phyloP scores from a whole-genome alignment of 345 rosid species.

The Hibiscus tridactylites region DNA sequence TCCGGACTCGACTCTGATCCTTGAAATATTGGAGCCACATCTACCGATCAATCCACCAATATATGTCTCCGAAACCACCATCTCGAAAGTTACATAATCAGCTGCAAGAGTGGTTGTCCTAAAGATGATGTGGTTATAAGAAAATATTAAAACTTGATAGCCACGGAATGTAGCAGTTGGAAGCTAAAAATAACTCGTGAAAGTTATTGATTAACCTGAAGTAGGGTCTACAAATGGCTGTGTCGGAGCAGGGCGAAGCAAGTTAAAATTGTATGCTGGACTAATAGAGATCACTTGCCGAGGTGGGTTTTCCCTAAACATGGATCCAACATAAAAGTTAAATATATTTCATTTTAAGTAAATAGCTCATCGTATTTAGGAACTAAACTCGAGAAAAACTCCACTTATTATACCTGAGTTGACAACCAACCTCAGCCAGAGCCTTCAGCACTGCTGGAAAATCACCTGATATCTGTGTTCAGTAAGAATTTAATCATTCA shows the following conservation, averaged over 20 bases:
- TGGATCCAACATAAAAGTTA: background rate
- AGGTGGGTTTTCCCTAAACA: constrained; percentile 52
- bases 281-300: constrained; percentile 53
- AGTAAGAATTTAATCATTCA: background rate
- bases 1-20: constrained; percentile 59
- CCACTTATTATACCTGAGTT: constrained; percentile 34
- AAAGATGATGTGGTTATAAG: constrained; percentile 48
- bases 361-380: background rate
- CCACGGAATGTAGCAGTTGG: constrained; percentile 21
- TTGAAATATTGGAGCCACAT: constrained; percentile 57
- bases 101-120: constrained; percentile 69
- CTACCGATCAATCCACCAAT: constrained; percentile 64
- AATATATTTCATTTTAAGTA: background rate
- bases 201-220: constrained; percentile 41
- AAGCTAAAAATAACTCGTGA: background rate
- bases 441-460: constrained; percentile 53
- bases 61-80: constrained; percentile 51
- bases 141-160: constrained; percentile 38
- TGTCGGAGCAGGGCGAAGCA: constrained; percentile 27
- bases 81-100: constrained; percentile 53
- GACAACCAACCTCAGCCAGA: constrained; percentile 47
- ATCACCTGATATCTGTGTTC: constrained; percentile 48
- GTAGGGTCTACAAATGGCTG: constrained; percentile 34
- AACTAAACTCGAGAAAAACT: background rate
- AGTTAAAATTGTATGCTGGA: constrained; percentile 45